A percentile compares a stretch with the other conserved stretches of the same genome.
Evolutionary conservation across 768 basidiomycete species (phyloP).

Genomic region (Solioccasus polychromus): DNA sequence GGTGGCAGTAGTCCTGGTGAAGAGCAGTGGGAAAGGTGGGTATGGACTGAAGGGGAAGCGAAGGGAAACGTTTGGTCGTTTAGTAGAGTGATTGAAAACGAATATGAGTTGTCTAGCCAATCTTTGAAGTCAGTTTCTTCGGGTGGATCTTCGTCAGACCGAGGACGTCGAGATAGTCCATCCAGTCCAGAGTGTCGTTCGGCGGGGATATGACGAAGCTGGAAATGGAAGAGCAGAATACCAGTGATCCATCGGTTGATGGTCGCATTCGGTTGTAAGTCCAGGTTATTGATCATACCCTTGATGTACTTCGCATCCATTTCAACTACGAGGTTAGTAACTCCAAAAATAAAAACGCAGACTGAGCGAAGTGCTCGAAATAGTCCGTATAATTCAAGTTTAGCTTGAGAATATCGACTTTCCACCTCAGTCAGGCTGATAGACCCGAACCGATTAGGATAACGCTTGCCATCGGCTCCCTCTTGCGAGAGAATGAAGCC

Average conservation of each 20-base stretch:
- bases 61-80: too few species aligned
- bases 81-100: too few species aligned
- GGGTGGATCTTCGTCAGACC: too few species aligned
- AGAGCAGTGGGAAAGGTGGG: too few species aligned
- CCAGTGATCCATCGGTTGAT: background rate
- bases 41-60: too few species aligned
- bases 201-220: background rate
- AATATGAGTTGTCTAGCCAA: too few species aligned
- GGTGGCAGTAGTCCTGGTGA: too few species aligned
- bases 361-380: background rate
- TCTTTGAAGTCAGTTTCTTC: too few species aligned
- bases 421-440: slow-evolving; percentile 33
- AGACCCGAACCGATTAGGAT: slow-evolving; percentile 36
- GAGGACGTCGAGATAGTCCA: too few species aligned
- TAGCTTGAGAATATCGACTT: slow-evolving; percentile 18
- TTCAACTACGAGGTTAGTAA: background rate
- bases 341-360: background rate
- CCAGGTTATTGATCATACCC: background rate
- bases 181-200: too few species aligned
- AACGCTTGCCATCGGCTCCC: slow-evolving; percentile 1
- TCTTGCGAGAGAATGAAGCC: slow-evolving; percentile 30
- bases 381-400: slow-evolving; percentile 24
- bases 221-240: background rate
- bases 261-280: background rate
- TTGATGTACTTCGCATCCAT: background rate